Percentiles rank a stretch among this genome's conserved stretches.
Evolutionary conservation across 2,329 filamentous ascomycete species (phyloP).

Genomic region (Orbilia blumenaviensis): DNA sequence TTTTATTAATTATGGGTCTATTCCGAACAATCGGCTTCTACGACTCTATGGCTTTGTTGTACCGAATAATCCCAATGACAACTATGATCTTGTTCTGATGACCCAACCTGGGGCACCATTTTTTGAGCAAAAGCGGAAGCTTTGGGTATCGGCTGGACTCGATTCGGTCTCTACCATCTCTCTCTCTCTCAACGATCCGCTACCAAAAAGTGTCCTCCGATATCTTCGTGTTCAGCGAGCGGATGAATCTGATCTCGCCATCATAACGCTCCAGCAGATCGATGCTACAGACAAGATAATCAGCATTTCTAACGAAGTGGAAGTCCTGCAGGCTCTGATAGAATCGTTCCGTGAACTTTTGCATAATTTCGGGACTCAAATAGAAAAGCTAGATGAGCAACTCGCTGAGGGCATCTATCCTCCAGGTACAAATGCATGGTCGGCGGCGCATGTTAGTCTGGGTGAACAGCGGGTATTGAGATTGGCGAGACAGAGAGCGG

Average conservation of each 20-base stretch:
- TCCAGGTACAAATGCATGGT: conserved; percentile 60
- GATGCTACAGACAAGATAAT: conserved; percentile 57
- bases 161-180: conserved; percentile 59
- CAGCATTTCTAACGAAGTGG: conserved; percentile 59
- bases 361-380: conserved; percentile 58
- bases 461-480: conserved; percentile 60
- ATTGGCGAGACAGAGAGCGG: conserved; percentile 59
- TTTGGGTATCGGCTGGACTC: conserved; percentile 60
- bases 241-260: conserved; percentile 58
- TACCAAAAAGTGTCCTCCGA: conserved; percentile 60
- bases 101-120: conserved; percentile 60
- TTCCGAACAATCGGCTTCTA: conserved; percentile 61
- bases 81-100: conserved; percentile 60
- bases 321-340: conserved; percentile 59
- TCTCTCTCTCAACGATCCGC: conserved; percentile 60
- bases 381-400: conserved; percentile 59
- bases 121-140: conserved; percentile 60
- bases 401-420: conserved; percentile 59
- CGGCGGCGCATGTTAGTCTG: conserved; percentile 58
- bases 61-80: conserved; percentile 60
- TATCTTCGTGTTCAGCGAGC: conserved; percentile 61
- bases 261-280: conserved; percentile 56
- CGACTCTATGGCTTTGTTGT: conserved; percentile 61
- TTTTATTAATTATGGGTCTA: conserved; percentile 60
- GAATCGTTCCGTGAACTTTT: conserved; percentile 59